These are phyloP conservation scores for Thraustochytrium striatum DNA, from an alignment of 352 stramenopile species.

Conservation along the genomic window DNA sequence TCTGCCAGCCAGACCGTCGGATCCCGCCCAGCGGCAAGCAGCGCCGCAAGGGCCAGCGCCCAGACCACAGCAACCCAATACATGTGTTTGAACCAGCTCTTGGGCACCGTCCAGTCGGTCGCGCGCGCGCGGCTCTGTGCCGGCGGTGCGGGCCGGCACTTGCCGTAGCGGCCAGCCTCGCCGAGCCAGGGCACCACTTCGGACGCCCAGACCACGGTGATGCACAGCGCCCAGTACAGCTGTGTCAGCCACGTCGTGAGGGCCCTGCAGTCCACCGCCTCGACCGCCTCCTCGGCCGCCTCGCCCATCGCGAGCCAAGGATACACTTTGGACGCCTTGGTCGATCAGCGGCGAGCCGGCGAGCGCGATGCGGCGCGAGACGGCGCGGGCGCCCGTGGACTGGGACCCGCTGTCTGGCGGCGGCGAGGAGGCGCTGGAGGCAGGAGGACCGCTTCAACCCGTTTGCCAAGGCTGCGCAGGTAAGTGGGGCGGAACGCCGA, in stretches of 20 bases:
- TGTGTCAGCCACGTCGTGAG: too few relatives aligned
- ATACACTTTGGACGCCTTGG: too few relatives aligned
- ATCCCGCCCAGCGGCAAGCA: not conserved
- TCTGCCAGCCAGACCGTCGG: not conserved
- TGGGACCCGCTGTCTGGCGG: slow-evolving; percentile 35
- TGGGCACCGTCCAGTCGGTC: slow-evolving; percentile 9
- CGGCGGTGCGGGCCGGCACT: too few relatives aligned
- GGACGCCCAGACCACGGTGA: too few relatives aligned
- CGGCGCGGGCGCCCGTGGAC: slow-evolving; percentile 9
- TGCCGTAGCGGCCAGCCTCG: too few relatives aligned
- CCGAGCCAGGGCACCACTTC: too few relatives aligned
- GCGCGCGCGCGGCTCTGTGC: too few relatives aligned
- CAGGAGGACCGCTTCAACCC: slow-evolving; percentile 25
- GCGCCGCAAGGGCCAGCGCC: not conserved
- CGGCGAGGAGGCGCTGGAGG: not conserved
- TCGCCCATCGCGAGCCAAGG: too few relatives aligned
- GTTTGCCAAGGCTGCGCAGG: not conserved
- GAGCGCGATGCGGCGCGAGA: not conserved
- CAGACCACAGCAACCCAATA: slow-evolving; percentile 4
- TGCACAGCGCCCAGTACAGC: too few relatives aligned
- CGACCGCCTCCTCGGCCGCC: too few relatives aligned
- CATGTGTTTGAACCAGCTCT: slow-evolving; percentile 31
- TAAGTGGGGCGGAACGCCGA: not conserved
- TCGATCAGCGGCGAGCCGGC: too few relatives aligned
- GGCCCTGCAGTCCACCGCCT: too few relatives aligned